These are phyloP conservation scores for Solanum sparsipilum DNA, from an alignment of 257 asterid genomes.

Conservation along the genomic window DNA sequence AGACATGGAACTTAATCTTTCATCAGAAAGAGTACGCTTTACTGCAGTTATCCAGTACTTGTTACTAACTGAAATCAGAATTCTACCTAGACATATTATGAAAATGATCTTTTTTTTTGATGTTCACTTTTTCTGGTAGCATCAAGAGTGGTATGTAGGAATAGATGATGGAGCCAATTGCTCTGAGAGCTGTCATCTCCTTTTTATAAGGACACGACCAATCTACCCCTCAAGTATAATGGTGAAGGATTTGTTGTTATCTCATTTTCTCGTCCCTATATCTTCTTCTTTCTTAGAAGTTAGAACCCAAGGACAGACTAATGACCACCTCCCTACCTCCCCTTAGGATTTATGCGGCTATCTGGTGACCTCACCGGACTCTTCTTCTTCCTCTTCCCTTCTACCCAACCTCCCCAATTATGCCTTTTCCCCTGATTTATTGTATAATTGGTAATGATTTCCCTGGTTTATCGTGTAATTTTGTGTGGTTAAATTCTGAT, in stretches of 20 bases:
- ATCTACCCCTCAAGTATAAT: background rate
- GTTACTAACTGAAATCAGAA: background rate
- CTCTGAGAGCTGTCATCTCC: background rate
- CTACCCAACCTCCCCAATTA: background rate
- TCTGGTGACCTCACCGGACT: background rate
- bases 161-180: background rate
- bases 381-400: background rate
- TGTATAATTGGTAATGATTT: background rate
- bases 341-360: background rate
- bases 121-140: background rate
- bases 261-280: background rate
- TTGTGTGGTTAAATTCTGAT: background rate
- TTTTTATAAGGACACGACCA: background rate
- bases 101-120: background rate
- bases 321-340: background rate
- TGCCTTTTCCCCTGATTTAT: background rate
- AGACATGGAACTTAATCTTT: background rate
- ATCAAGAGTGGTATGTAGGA: background rate
- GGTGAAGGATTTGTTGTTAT: background rate
- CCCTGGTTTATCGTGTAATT: background rate
- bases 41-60: background rate
- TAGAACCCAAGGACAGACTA: background rate
- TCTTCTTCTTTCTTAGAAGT: background rate
- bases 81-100: background rate
- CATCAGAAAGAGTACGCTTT: background rate